Conservation (phyloP, 179 eudicot genomes). For the Nepenthes alata region DNA sequence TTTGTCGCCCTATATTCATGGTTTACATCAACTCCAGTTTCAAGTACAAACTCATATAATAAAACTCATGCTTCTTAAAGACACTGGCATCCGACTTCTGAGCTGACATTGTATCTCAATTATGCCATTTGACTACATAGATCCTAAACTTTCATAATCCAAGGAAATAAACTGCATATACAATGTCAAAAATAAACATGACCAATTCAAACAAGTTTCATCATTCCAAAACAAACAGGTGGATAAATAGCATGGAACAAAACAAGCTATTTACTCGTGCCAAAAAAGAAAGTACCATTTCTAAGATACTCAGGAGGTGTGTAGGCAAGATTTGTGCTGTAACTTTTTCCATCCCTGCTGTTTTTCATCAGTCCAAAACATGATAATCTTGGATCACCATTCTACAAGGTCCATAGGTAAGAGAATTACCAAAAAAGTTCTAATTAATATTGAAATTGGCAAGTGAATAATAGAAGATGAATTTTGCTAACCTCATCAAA, state of each 20-base stretch:
- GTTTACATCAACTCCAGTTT: too few relatives aligned
- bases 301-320: slow-evolving; percentile 58
- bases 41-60: too few relatives aligned
- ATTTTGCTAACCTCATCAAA: slow-evolving; percentile 37
- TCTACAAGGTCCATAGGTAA: slow-evolving; percentile 16
- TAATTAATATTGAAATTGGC: neutral
- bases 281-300: slow-evolving; percentile 22
- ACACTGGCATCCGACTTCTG: too few relatives aligned
- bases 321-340: slow-evolving; percentile 55
- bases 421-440: neutral
- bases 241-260: neutral
- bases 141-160: too few relatives aligned
- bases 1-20: too few relatives aligned
- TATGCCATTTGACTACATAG: too few relatives aligned
- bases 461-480: neutral
- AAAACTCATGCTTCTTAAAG: too few relatives aligned
- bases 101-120: too few relatives aligned
- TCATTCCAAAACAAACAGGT: too few relatives aligned
- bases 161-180: too few relatives aligned
- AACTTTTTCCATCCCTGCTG: slow-evolving; percentile 50
- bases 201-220: too few relatives aligned
- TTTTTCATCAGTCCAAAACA: slow-evolving; percentile 61
- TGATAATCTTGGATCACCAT: slow-evolving; percentile 53
- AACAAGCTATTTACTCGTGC: neutral
- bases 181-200: too few relatives aligned